A percentile compares a stretch with the other conserved stretches of the same genome.
phyloP scores from a whole-genome alignment of 768 basidiomycete genomes.

The Trametes cingulata region DNA sequence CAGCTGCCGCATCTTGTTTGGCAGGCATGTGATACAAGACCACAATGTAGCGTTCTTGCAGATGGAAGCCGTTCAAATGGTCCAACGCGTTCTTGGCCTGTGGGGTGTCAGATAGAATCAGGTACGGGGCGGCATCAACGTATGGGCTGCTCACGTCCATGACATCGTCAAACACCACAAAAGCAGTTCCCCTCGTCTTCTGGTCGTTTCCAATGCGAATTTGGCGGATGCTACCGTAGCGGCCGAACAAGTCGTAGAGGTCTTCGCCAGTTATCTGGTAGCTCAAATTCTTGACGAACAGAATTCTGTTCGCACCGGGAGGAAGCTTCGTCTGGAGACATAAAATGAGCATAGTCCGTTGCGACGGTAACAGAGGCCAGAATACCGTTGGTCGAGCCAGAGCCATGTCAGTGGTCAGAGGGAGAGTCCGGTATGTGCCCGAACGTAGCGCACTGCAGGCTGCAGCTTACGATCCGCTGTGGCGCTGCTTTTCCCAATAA shows the following conservation, averaged over 20 bases:
- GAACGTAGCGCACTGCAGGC: not conserved
- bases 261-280: conserved; percentile 93
- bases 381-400: conserved; percentile 69
- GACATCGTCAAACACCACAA: conserved; percentile 94
- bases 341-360: not conserved
- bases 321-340: conserved; percentile 74
- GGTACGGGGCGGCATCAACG: not conserved
- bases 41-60: conserved; percentile 98
- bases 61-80: conserved; percentile 96
- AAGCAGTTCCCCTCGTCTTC: conserved; percentile 95
- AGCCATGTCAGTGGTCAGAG: conserved; percentile 49
- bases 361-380: not conserved
- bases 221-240: conserved; percentile 96
- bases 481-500: conserved; percentile 2
- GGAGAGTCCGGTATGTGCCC: not conserved
- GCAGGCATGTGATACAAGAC: conserved; percentile 97
- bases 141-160: conserved; percentile 71
- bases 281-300: conserved; percentile 92
- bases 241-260: conserved; percentile 94
- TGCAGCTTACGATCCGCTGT: not conserved
- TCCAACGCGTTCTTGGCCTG: conserved; percentile 97
- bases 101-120: conserved; percentile 14
- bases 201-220: conserved; percentile 90
- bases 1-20: conserved; percentile 92
- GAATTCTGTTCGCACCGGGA: conserved; percentile 86